Evolutionary conservation across 805 yeast species (phyloP).

Genomic region (Jamesozyma gamospora): DNA sequence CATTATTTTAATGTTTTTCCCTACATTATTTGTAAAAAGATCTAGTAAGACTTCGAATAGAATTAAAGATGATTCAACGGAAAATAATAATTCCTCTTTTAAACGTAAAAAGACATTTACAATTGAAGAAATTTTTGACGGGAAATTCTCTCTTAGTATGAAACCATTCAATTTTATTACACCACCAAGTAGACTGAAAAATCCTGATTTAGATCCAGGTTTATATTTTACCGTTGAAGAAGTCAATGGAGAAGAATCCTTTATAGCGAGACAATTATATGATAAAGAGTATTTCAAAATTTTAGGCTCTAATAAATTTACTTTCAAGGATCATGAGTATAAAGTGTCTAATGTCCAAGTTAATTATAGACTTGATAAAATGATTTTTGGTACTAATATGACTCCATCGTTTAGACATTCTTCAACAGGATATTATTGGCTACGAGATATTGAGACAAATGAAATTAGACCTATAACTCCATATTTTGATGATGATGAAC

Average conservation of each 20-base stretch:
- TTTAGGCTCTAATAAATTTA: constrained; percentile 29
- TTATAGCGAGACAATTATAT: constrained; percentile 26
- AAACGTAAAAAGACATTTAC: constrained; percentile 8
- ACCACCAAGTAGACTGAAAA: constrained; percentile 14
- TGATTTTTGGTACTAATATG: constrained; percentile 45
- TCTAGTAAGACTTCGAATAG: background rate
- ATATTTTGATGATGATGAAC: constrained; percentile 7
- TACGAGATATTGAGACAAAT: constrained; percentile 39
- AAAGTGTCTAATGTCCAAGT: constrained; percentile 35
- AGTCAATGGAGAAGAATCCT: constrained; percentile 7
- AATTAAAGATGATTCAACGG: background rate
- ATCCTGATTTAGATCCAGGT: constrained; percentile 36
- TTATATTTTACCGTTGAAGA: constrained; percentile 25
- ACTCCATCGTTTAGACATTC: constrained; percentile 62
- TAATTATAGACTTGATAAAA: constrained; percentile 38
- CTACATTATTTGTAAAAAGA: background rate
- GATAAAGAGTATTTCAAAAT: constrained; percentile 16
- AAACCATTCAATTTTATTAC: constrained; percentile 19
- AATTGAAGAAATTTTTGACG: constrained; percentile 18
- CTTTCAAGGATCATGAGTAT: constrained; percentile 33
- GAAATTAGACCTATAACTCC: constrained; percentile 27
- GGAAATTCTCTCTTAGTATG: constrained; percentile 18
- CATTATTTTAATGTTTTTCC: constrained; percentile 1
- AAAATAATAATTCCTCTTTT: background rate
- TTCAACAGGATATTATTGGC: constrained; percentile 48